A percentile compares a stretch with the other conserved stretches of the same genome.
These are phyloP conservation scores for Suhomyces taliae DNA, from an alignment of 1,139 yeast species.

Conservation along the genomic window DNA sequence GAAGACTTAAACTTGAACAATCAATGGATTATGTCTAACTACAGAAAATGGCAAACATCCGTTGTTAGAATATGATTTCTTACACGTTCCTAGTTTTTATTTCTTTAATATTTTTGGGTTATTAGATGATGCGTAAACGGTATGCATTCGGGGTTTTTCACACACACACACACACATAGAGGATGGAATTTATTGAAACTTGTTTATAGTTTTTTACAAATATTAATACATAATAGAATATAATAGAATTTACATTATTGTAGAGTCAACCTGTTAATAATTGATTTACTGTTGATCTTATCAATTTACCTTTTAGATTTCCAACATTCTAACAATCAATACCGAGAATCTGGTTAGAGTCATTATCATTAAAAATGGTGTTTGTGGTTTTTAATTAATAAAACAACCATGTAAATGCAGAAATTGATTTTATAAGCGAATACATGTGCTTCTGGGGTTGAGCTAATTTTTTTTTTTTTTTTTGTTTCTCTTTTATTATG, in stretches of 20 bases:
- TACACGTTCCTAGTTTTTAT: background rate
- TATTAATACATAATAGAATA: constrained; percentile 1
- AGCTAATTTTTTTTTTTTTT: no score
- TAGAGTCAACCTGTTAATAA: background rate
- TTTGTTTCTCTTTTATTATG: no score
- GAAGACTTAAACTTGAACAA: constrained; percentile 17
- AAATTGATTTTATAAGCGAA: no score
- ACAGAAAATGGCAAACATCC: constrained; percentile 21
- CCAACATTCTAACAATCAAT: no score
- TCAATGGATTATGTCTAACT: constrained; percentile 21
- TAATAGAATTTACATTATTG: background rate
- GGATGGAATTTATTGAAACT: constrained; percentile 4
- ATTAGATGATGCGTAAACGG: background rate
- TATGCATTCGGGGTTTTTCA: constrained; percentile 5
- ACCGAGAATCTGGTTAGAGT: no score
- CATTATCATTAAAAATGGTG: no score
- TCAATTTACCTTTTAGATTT: no score
- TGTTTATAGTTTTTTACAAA: background rate
- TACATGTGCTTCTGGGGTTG: no score
- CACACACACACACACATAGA: no score
- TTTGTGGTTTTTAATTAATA: no score
- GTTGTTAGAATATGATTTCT: constrained; percentile 6
- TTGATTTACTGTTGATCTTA: background rate
- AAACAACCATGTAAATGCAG: no score
- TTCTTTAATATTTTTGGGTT: constrained; percentile 3